Conservation (phyloP, 2,329 filamentous ascomycete genomes). For the Cucurbitaria berberidis region DNA sequence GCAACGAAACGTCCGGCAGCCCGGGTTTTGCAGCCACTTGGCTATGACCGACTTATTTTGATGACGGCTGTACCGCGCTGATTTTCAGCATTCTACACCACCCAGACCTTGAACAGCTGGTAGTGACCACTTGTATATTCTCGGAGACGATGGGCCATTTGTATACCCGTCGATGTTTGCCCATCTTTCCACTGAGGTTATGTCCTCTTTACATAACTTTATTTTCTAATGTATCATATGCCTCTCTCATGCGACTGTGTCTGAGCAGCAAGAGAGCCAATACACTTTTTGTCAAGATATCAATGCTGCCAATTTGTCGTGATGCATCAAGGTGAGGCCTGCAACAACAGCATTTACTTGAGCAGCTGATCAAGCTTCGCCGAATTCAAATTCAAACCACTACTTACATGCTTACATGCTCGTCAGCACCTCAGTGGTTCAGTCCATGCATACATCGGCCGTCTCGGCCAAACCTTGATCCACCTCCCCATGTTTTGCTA, state of each 20-base stretch:
- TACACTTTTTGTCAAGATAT: conserved; percentile 37
- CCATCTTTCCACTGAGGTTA: conserved; percentile 43
- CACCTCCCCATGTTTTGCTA: conserved; percentile 14
- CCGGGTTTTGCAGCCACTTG: conserved; percentile 39
- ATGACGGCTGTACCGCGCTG: conserved; percentile 43
- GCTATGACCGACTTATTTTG: conserved; percentile 46
- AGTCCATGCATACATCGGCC: conserved; percentile 24
- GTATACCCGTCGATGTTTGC: conserved; percentile 30
- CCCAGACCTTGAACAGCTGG: conserved; percentile 19
- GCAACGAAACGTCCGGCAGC: conserved; percentile 20
- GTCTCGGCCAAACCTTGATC: conserved; percentile 29
- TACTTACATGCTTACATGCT: neutral
- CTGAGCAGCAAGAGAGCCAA: conserved; percentile 43
- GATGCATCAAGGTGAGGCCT: neutral
- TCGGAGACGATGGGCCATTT: conserved; percentile 37
- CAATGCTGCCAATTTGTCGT: neutral
- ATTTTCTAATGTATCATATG: conserved; percentile 53
- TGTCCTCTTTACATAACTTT: conserved; percentile 51
- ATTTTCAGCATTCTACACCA: conserved; percentile 32
- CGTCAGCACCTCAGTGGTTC: conserved; percentile 22
- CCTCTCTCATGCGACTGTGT: conserved; percentile 37
- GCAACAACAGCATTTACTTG: neutral
- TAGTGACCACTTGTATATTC: conserved; percentile 46
- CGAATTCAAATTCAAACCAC: neutral
- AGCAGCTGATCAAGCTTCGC: neutral